Evolutionary conservation across 164 flowering plant species (phyloP), one percentile per base, ranked within the genome.

Genomic region (Amborella trichopoda): DNA sequence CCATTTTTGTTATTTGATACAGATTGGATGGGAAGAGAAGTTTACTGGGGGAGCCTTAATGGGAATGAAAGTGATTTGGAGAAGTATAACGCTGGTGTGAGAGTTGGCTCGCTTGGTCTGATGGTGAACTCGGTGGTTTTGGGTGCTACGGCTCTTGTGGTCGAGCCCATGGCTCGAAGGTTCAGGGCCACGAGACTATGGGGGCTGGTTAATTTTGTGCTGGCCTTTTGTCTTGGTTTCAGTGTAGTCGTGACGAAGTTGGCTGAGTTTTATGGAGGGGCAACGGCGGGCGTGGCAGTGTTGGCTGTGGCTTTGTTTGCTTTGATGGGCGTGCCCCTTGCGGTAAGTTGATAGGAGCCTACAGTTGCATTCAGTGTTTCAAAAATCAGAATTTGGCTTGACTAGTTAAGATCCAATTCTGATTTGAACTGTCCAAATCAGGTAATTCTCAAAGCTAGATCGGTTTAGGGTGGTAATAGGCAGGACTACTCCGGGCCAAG

Each of bases 21-120:
- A 0, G 95, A 82, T 50, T 85, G 95, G 95, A 77, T 83, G 86
- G 93, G 93, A 39, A 59, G 53, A 17, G 95, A 86, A 61, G 81
- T 86, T 32, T 86, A 69, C 53, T 89, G 93, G n/a, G n/a, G n/a
- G n/a, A n/a, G n/a, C n/a, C n/a, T n/a, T n/a, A n/a, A n/a, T 2
- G 95, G 93, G 6, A 40, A 33, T 13, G 71, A 46, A 3, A 66
- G 55, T 0, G 36, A 32, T 18, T 62, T 57, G 46, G 55, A 19
- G 41, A 6, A 53, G 37, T 83, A 86, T 44, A 66, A 61, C 38
- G 23, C 5, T 0, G 93, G 95, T 0, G 93, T 86, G 1, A 64
- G 63, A 0, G 77, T 71, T 0, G 93, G 95, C 0, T 48, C 95
- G 0, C 38, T 86, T 26, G 95, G 89, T 6, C 51, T 86, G 38